Conservation (phyloP, 345 rosid genomes). For the Syzygium aqueum region DNA sequence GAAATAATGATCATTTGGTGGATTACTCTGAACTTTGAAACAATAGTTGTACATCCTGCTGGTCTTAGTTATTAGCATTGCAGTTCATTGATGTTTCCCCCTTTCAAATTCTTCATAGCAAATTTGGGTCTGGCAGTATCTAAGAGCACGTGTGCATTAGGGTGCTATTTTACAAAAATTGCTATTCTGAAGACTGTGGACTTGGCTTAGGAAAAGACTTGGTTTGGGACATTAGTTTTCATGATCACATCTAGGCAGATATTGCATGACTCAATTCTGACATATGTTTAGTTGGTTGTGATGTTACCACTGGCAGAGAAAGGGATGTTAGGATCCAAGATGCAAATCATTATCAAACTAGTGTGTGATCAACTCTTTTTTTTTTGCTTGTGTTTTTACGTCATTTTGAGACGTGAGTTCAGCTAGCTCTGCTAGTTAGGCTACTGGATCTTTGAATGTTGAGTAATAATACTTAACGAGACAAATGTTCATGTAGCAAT, state of each 20-base stretch:
- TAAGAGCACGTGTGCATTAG: neutral
- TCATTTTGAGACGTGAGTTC: neutral
- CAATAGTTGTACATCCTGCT: neutral
- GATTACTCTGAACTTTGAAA: neutral
- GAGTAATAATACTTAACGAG: neutral
- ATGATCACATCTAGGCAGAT: neutral
- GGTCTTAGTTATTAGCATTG: neutral
- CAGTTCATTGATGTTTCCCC: neutral
- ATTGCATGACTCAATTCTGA: neutral
- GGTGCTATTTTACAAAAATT: neutral
- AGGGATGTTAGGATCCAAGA: neutral
- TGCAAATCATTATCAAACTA: neutral
- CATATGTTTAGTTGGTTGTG: neutral
- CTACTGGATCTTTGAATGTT: neutral
- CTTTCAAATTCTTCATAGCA: neutral
- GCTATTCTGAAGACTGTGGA: neutral
- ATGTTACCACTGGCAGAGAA: neutral
- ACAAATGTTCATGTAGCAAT: slow-evolving; percentile 45
- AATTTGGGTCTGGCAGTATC: neutral
- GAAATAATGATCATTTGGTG: neutral
- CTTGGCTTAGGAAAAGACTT: neutral
- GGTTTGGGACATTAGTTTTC: neutral
- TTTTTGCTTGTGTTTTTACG: neutral
- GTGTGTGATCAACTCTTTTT: neutral
- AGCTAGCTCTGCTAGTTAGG: neutral